Conservation (phyloP, 352 stramenopile genomes). For the Paralagenidium karlingii region DNA sequence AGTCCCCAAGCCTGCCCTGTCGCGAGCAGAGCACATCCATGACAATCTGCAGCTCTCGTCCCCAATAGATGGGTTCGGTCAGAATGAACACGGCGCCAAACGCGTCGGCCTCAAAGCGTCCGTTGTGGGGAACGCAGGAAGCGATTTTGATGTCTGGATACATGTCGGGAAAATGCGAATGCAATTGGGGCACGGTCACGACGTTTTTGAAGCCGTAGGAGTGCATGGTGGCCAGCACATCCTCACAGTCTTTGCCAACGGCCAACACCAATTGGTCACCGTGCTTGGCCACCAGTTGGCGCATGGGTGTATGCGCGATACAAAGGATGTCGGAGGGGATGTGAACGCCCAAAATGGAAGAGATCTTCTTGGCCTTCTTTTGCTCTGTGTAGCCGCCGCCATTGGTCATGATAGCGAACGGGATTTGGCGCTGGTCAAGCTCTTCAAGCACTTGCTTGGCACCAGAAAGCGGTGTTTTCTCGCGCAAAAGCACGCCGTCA, state of each 20-base stretch:
- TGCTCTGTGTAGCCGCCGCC: slow-evolving; percentile 63
- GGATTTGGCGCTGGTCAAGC: slow-evolving; percentile 36
- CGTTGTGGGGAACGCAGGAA: slow-evolving; percentile 13
- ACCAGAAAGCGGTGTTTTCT: slow-evolving; percentile 56
- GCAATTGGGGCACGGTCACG: slow-evolving; percentile 59
- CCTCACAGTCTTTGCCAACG: slow-evolving; percentile 63
- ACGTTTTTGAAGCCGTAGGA: slow-evolving; percentile 79
- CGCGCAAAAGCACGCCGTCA: slow-evolving; percentile 66
- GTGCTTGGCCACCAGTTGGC: slow-evolving; percentile 43
- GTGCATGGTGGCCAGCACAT: slow-evolving; percentile 46
- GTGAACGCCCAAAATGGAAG: slow-evolving; percentile 43
- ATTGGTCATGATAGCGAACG: slow-evolving; percentile 81
- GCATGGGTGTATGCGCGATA: slow-evolving; percentile 80
- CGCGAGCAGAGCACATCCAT: slow-evolving; percentile 62
- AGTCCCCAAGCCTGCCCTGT: slow-evolving; percentile 28
- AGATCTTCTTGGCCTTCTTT: slow-evolving; percentile 65
- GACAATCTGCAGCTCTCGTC: slow-evolving; percentile 57
- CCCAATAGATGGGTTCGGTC: slow-evolving; percentile 70
- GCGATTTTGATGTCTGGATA: slow-evolving; percentile 66
- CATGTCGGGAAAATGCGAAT: slow-evolving; percentile 65
- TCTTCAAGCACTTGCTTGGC: slow-evolving; percentile 56
- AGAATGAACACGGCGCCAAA: slow-evolving; percentile 66
- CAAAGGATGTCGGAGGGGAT: slow-evolving; percentile 39
- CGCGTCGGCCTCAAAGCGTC: slow-evolving; percentile 25
- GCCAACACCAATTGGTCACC: slow-evolving; percentile 60